Base-by-base conservation (phyloP, 2,329 filamentous ascomycete species). In the Claviceps monticola region DNA sequence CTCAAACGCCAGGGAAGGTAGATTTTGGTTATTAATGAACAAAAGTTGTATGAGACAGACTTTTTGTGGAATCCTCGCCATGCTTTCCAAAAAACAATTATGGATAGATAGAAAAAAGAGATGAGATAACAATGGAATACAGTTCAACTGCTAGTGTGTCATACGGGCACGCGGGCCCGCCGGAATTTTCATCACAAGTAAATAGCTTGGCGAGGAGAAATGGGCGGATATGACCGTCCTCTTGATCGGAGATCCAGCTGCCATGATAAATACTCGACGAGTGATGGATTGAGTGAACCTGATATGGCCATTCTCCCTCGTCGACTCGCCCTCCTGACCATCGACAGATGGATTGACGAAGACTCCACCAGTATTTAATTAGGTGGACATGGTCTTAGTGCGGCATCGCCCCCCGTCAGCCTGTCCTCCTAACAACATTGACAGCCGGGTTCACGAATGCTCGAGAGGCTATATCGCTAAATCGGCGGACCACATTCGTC, bases 401-500 rank as follows among this genome's bases (percentile, higher is more conserved):
- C 29, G 29, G 29, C 29, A 34, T 34, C 29, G 17, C 17, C 17
- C 8, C 7, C 37, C 17, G 42, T 36, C 48, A 45, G 37, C 55
- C 63, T 17, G 54, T 29, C 54, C 56, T 57, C 52, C 60, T 59
- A 58, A 72, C 53, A 66, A 70, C 60, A 60, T 76, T 78, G 57
- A 70, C 68, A 11, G 74, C 76, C 2, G 75, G 76, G 36, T 68
- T 69, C 51, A 79, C 71, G 57, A 76, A 83, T 19, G 80, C 79
- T 55, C 79, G 72, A 26, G 76, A 71, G 3, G 82, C 82, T 63
- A 88, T 76, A 54, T 84, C 80, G 57, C 82, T 79, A 51, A 88
- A 72, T n/a, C 82, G 76, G 55, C 84, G 79, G 50, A 85, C 79
- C 47, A 86, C 80, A 56, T 87, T 86, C 1, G 81, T 87, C 1